Evolutionary conservation across 1,139 yeast genomes (phyloP).

Genomic region (Meyerozyma carpophila): DNA sequence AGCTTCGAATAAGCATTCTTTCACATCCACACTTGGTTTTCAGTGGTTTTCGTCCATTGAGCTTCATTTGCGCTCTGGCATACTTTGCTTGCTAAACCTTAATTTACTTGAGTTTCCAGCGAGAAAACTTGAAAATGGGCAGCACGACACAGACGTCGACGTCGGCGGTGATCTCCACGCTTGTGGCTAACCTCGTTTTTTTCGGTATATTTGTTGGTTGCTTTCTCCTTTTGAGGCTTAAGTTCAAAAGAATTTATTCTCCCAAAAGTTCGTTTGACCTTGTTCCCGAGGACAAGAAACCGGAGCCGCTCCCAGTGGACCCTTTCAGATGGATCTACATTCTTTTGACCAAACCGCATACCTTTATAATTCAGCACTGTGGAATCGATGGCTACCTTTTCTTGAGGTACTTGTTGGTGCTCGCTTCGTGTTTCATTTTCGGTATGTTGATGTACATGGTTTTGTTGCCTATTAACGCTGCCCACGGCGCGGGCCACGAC

Average conservation of each 20-base stretch:
- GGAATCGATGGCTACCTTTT: constrained; percentile 75
- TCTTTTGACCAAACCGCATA: constrained; percentile 54
- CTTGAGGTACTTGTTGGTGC: constrained; percentile 48
- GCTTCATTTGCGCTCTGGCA: background rate
- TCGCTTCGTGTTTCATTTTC: constrained; percentile 36
- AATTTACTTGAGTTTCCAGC: background rate
- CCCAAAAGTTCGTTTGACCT: constrained; percentile 59
- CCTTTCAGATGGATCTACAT: constrained; percentile 59
- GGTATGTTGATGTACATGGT: constrained; percentile 47
- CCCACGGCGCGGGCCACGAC: constrained; percentile 43
- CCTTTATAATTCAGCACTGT: constrained; percentile 63
- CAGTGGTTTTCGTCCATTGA: background rate
- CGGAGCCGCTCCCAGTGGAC: constrained; percentile 59
- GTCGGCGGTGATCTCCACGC: constrained; percentile 57
- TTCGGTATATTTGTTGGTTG: constrained; percentile 49
- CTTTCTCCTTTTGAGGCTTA: constrained; percentile 51
- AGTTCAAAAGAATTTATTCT: constrained; percentile 57
- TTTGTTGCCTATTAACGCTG: constrained; percentile 61
- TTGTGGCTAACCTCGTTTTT: constrained; percentile 50
- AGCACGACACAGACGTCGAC: constrained; percentile 42
- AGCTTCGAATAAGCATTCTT: background rate
- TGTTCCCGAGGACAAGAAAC: constrained; percentile 55
- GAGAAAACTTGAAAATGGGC: background rate
- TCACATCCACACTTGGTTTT: background rate
- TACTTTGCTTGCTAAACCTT: background rate